Evolutionary conservation across 305 asterid species (phyloP).

Genomic region (Caryopteris hybrid): DNA sequence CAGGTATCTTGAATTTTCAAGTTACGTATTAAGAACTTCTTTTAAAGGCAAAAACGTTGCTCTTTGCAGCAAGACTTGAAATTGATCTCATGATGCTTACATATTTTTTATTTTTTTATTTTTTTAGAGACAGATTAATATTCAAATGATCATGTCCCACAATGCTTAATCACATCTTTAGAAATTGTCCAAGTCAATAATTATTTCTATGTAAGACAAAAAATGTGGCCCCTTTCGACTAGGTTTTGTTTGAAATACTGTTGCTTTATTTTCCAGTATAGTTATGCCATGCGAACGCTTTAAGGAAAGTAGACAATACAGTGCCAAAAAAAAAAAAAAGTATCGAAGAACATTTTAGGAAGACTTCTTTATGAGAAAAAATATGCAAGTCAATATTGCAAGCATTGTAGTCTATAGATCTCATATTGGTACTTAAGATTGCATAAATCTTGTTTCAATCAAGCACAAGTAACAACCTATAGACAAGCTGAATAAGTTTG

Average conservation of each 20-base stretch:
- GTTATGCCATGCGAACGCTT: not conserved
- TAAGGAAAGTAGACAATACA: too few species aligned
- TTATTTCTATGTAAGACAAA: not conserved
- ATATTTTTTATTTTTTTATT: too few species aligned
- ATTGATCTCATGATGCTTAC: not conserved
- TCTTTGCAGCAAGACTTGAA: not conserved
- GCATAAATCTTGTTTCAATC: not conserved
- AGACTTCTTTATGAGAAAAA: not conserved
- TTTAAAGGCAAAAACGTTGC: not conserved
- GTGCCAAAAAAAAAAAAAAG: too few species aligned
- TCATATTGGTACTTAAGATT: not conserved
- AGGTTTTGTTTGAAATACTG: not conserved
- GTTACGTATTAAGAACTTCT: not conserved
- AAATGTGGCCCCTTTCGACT: not conserved
- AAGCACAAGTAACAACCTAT: not conserved
- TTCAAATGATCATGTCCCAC: not conserved
- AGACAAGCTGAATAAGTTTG: not conserved
- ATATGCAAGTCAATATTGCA: not conserved
- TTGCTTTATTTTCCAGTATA: not conserved
- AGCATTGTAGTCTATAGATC: not conserved
- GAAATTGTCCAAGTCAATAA: not conserved
- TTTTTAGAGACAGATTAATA: too few species aligned
- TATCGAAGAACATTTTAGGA: not conserved
- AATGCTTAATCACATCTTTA: not conserved
- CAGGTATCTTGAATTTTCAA: constrained; percentile 40